Evolutionary conservation across 2,329 filamentous ascomycete species (phyloP).

Genomic region (Aspergillus ochraceus): DNA sequence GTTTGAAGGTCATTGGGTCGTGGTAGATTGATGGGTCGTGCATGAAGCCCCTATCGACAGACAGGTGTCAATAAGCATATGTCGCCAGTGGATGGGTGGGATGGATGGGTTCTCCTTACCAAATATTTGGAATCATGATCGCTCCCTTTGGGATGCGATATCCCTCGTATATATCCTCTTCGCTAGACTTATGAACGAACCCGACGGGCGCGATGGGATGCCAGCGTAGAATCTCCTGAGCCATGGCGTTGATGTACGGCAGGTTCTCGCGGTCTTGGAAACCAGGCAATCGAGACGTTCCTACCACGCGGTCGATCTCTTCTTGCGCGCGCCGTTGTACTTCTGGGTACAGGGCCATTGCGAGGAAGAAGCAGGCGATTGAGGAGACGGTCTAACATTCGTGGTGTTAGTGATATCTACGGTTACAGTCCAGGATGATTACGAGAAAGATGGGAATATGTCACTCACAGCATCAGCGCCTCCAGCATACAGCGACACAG

Average conservation of each 20-base stretch:
- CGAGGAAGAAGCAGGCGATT: slow-evolving; percentile 17
- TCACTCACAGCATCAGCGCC: slow-evolving; percentile 42
- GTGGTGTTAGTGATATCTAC: neutral
- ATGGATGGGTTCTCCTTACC: slow-evolving; percentile 26
- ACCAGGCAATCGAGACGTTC: slow-evolving; percentile 10
- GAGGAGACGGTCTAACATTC: slow-evolving; percentile 12
- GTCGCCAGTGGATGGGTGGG: too few species aligned
- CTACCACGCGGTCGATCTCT: slow-evolving; percentile 18
- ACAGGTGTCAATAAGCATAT: too few species aligned
- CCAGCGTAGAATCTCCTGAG: slow-evolving; percentile 37
- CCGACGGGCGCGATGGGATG: slow-evolving; percentile 28
- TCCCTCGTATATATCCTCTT: slow-evolving; percentile 26
- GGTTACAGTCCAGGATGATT: neutral
- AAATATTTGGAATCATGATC: slow-evolving; percentile 36
- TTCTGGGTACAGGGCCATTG: slow-evolving; percentile 19
- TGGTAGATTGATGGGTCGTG: slow-evolving; percentile 39
- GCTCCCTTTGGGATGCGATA: slow-evolving; percentile 37
- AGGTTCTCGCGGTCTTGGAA: slow-evolving; percentile 22
- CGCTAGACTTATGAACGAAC: slow-evolving; percentile 24
- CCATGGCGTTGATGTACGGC: slow-evolving; percentile 33
- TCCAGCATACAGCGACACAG: slow-evolving; percentile 43
- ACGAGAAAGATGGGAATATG: too few species aligned
- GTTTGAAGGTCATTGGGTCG: slow-evolving; percentile 42
- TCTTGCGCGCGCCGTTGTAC: slow-evolving; percentile 17
- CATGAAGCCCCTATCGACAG: slow-evolving; percentile 37